Evolutionary conservation across 495 filamentous ascomycete genomes (phyloP).

Genomic region (Daldinia caldariorum): DNA sequence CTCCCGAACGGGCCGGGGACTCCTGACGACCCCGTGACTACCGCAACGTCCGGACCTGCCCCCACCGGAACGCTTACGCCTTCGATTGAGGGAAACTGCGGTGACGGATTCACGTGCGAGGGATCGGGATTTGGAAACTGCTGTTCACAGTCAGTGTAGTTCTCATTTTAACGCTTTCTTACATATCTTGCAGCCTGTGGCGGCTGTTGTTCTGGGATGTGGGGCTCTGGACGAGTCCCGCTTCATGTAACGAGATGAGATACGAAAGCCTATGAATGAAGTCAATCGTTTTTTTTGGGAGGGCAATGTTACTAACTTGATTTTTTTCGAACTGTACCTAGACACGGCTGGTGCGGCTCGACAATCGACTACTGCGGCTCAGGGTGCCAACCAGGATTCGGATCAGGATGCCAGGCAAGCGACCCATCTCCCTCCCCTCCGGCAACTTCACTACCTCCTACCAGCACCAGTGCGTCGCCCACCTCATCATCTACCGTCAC

Average conservation of each 20-base stretch:
- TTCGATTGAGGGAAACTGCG: slow-evolving; percentile 53
- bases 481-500: slow-evolving; percentile 16
- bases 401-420: slow-evolving; percentile 51
- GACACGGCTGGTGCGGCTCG: slow-evolving; percentile 51
- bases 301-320: slow-evolving; percentile 12
- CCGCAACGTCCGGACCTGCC: slow-evolving; percentile 23
- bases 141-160: slow-evolving; percentile 51
- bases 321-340: slow-evolving; percentile 5
- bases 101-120: slow-evolving; percentile 55
- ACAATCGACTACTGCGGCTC: slow-evolving; percentile 53
- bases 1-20: slow-evolving; percentile 31
- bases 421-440: slow-evolving; percentile 29
- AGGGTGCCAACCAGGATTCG: slow-evolving; percentile 53
- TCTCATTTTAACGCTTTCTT: slow-evolving; percentile 4
- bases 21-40: slow-evolving; percentile 30
- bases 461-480: slow-evolving; percentile 29
- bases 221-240: not conserved
- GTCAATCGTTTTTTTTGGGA: not conserved
- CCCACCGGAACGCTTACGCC: slow-evolving; percentile 42
- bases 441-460: slow-evolving; percentile 24
- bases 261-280: slow-evolving; percentile 21
- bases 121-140: slow-evolving; percentile 54
- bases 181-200: not conserved
- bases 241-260: slow-evolving; percentile 15
- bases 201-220: not conserved